These are phyloP conservation scores for Friedmanniomyces simplex DNA, from an alignment of 495 filamentous ascomycete genomes.

Conservation along the genomic window DNA sequence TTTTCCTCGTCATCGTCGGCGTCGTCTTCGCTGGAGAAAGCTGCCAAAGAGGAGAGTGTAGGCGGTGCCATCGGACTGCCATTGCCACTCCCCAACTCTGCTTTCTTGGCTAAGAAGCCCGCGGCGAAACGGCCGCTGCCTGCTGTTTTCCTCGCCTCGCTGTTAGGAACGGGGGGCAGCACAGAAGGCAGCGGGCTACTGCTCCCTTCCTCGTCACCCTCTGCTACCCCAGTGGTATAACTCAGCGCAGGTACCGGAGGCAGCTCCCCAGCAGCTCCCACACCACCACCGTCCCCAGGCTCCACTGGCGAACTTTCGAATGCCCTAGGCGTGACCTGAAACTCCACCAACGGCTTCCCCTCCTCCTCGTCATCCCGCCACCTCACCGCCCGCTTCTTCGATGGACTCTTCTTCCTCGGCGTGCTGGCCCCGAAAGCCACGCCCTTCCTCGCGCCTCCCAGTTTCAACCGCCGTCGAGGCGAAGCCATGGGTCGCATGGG, in stretches of 20 bases:
- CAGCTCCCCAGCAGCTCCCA: constrained; percentile 34
- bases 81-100: constrained; percentile 39
- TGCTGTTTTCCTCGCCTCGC: constrained; percentile 36
- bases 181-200: constrained; percentile 46
- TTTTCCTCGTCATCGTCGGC: constrained; percentile 31
- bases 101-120: constrained; percentile 75
- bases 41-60: constrained; percentile 10
- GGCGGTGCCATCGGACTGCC: constrained; percentile 42
- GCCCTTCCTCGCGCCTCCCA: constrained; percentile 58
- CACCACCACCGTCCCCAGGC: constrained; percentile 7
- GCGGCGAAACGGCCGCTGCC: constrained; percentile 70
- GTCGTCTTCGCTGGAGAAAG: constrained; percentile 44
- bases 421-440: constrained; percentile 58
- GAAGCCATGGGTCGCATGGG: constrained; percentile 53
- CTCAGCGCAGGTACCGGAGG: constrained; percentile 12
- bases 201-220: constrained; percentile 14
- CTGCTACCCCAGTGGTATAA: neutral
- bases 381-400: constrained; percentile 68
- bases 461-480: constrained; percentile 62
- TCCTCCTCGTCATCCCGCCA: constrained; percentile 88
- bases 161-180: constrained; percentile 38
- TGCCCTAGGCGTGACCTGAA: constrained; percentile 74
- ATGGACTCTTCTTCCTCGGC: constrained; percentile 63
- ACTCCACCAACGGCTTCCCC: constrained; percentile 66
- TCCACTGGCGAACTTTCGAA: constrained; percentile 38